Evolutionary conservation across 805 yeast genomes (phyloP), one percentile per base, ranked within the genome.

Genomic region (Saccharomycopsis sp.): DNA sequence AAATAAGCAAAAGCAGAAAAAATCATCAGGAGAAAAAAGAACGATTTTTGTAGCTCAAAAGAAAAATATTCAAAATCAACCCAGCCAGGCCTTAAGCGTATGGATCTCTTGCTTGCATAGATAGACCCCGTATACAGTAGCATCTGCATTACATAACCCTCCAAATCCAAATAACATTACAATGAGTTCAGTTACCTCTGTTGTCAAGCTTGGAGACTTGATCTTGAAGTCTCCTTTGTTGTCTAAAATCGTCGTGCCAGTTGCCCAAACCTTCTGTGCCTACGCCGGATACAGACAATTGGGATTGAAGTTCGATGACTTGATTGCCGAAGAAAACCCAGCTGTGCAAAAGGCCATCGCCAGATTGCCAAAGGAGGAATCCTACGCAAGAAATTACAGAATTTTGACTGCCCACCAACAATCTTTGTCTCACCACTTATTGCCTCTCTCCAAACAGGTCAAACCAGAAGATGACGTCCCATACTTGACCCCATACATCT

Each of bases 331-430:
- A 76, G 99, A 94, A 78, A 86, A 78, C 71, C 91, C 91, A 67
- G 76, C 83, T 57, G 81, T 87, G 76, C 92, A 90, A 78, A 89
- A 83, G 70, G 98, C 97, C 57, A 76, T 94, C 62, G 74, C 81
- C 63, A 89, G 99, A 81, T 78, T 94, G 68, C 96, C 97, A 64
- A 81, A 82, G 54, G 83, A 82, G 56, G 96, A 87, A 72, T 75
- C 83, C 50, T 94, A 92, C 74, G 90, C 95, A 63, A 89, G 99
- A 79, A 87, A 86, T 71, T 94, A 78, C 83, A 89, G 99, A 79
- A 81, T 89, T 64, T 79, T 92, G 64, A 89, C 95, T 65, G 97
- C 98, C 62, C 91, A 87, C 72, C 99, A 94, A 79, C 80, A 83
- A 57, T 80, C 91, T 53, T 78, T 91, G 65, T 79, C 91, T 58